Percentiles rank a stretch among this genome's conserved stretches.
Conservation (phyloP, 176 grass and related monocot species). For the Aegilops speltoides region DNA sequence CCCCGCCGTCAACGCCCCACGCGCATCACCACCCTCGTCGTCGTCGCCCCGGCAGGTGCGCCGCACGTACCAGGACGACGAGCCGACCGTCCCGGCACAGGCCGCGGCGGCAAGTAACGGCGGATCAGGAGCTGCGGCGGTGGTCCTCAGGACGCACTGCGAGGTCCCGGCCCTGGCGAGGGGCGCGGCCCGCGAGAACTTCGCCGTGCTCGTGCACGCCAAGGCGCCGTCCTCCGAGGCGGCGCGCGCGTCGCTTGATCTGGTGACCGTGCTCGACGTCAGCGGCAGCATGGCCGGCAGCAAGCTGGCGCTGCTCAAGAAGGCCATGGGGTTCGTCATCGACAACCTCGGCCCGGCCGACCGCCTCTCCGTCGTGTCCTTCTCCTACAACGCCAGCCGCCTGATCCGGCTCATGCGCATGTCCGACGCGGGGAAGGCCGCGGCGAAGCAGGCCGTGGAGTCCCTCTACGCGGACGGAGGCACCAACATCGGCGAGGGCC, state of each 20-base stretch:
- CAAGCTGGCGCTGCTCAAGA: constrained; percentile 75
- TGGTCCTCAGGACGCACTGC: constrained; percentile 43
- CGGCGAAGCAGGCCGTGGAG: constrained; percentile 56
- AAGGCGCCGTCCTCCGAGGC: not conserved
- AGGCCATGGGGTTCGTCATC: constrained; percentile 78
- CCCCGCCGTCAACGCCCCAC: not conserved
- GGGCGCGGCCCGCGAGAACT: constrained; percentile 37
- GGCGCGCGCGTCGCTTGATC: constrained; percentile 59
- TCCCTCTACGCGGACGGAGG: constrained; percentile 37
- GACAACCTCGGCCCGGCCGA: constrained; percentile 65
- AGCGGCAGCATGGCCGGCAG: constrained; percentile 75
- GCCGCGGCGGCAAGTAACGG: not conserved
- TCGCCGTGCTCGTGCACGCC: constrained; percentile 52
- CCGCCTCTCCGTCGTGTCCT: constrained; percentile 70
- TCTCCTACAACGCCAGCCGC: constrained; percentile 44
- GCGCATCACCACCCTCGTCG: not conserved
- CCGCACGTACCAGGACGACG: constrained; percentile 42
- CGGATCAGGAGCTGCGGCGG: not conserved
- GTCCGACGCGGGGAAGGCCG: constrained; percentile 33
- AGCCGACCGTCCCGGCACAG: constrained; percentile 18
- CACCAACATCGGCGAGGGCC: constrained; percentile 73
- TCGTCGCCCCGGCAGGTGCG: not conserved
- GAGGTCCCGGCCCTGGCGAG: constrained; percentile 44
- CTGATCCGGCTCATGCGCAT: constrained; percentile 38
- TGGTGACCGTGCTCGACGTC: constrained; percentile 78